Base-by-base conservation (phyloP, 257 asterid species). In the Ophiorrhiza pumila region DNA sequence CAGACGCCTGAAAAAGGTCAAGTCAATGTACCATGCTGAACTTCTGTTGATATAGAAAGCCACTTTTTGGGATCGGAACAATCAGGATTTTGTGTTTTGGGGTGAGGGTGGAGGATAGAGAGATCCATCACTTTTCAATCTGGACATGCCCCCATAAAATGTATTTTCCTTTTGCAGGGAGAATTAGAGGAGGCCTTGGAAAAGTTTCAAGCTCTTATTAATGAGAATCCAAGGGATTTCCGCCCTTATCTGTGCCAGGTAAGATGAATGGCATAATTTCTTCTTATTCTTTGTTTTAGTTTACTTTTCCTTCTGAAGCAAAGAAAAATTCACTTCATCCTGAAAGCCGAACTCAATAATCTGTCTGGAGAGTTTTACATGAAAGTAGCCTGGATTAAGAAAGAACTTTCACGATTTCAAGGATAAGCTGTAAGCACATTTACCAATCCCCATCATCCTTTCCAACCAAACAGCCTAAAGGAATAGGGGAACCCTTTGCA, bases 201-300 rank as follows among this genome's bases (percentile, higher is more conserved):
- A 68, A 81, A 80, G 72, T 89, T 91, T 76, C 90, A 90, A 76
- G 83, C 65, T 71, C 96, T 94, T 71, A 83, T 91, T 61, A 80
- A 83, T 68, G 97, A 91, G 78, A 94, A 94, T 79, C 96, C 97
- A n/a, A 85, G 95, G 80, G 98, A 89, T 79, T 94, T 91, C 62
- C 93, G 96, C 65, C 98, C 97, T 63, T 94, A 89, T 71, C 86
- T 91, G 56, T 94, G 96, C 86, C 97, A 89, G 96, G 97, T 88
- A 69, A 76, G 74, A 71, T 43, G 68, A 47, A 32, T 59, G 42
- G 13, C 32, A 9, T 32, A 39, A 2, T 37, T 7, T 27, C 14
- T 64, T 41, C 37, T 73, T 52, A 25, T 25, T 29, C 60, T 39
- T 64, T 32, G 52, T 35, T 18, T 45, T 49, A 7, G n/a, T 20